phyloP scores from a whole-genome alignment of 345 rosid species.

The Pugionium dolabratum region DNA sequence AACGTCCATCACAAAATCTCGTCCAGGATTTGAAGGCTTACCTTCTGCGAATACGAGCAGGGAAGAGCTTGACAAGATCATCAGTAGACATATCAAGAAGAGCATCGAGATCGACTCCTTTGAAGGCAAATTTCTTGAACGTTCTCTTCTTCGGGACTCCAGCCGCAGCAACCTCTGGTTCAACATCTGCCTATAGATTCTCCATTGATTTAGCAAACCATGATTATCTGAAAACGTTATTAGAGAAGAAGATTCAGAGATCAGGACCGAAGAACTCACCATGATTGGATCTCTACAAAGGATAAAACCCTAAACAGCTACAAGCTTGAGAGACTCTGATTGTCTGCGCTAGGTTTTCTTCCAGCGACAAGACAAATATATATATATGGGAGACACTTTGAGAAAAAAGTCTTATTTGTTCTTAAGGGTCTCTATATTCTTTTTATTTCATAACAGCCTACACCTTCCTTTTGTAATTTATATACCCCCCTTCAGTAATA shows the following conservation, averaged over 20 bases:
- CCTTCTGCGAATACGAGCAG: conserved; percentile 97
- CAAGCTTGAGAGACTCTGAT: background rate
- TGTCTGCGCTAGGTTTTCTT: conserved; percentile 15
- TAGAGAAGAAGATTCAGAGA: conserved; percentile 15
- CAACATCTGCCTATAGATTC: conserved; percentile 53
- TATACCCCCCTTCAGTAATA: background rate
- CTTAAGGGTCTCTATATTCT: background rate
- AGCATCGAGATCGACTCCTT: conserved; percentile 85
- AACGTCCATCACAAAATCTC: background rate
- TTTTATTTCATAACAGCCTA: background rate
- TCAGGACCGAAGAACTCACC: conserved; percentile 25
- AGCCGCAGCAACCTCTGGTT: conserved; percentile 48
- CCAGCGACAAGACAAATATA: background rate
- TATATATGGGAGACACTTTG: conserved; percentile 28
- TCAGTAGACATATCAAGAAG: conserved; percentile 94
- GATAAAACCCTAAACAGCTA: conserved; percentile 33
- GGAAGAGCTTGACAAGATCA: conserved; percentile 91
- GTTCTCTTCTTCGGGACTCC: conserved; percentile 81
- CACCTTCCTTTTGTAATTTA: background rate
- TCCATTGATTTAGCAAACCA: background rate
- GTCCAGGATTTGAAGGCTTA: background rate
- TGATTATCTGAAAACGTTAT: background rate
- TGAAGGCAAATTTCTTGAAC: conserved; percentile 82
- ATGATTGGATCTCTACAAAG: conserved; percentile 29
- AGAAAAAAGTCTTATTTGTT: conserved; percentile 9